Base-by-base conservation (phyloP, 176 grass and related monocot species). In the Phoenix dactylifera region DNA sequence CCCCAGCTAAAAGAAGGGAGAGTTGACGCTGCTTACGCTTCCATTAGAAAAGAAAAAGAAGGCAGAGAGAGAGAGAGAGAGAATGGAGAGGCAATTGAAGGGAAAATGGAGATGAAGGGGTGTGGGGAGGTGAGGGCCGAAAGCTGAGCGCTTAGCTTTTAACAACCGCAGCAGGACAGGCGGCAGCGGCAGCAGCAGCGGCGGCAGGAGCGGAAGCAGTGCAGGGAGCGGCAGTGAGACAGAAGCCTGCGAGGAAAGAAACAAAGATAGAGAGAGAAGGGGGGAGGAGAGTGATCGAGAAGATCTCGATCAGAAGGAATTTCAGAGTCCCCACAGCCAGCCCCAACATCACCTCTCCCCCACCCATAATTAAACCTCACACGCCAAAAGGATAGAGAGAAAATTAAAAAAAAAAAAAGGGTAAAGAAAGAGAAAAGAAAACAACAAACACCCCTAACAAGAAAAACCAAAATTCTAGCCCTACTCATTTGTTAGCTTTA, bases 271-370 rank as follows among this genome's bases (percentile, higher is more conserved):
- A 18, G 56, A 10, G 68, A 65, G 58, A 68, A 72, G 81, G 67
- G 49, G 74, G 73, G 75, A 75, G 66, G 60, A 35, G 72, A 71
- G 59, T 63, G 57, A 75, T 70, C 50, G 22, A 74, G 30, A 69
- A 72, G 59, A 62, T 52, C 78, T 68, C 22, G 68, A 60, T 58
- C 60, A 77, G 85, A 69, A 66, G 70, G 32, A 64, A 89, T 86
- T 66, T 66, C 80, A 75, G 79, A 77, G 80, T 53, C 81, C 78
- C 78, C 77, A 82, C 74, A 55, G 65, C 10, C 52, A 24, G 49
- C 29, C 3, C 67, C 59, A 49, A n/a, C 67, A 80, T 65, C 17
- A 52, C 26, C 6, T 15, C 24, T 65, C 62, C 35, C 18, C 66
- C 39, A 26, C 26, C 28, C 32, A 77, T 69, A 61, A 51, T 65